Evolutionary conservation across 805 yeast genomes (phyloP).

Genomic region (Zygosaccharomyces bailii): DNA sequence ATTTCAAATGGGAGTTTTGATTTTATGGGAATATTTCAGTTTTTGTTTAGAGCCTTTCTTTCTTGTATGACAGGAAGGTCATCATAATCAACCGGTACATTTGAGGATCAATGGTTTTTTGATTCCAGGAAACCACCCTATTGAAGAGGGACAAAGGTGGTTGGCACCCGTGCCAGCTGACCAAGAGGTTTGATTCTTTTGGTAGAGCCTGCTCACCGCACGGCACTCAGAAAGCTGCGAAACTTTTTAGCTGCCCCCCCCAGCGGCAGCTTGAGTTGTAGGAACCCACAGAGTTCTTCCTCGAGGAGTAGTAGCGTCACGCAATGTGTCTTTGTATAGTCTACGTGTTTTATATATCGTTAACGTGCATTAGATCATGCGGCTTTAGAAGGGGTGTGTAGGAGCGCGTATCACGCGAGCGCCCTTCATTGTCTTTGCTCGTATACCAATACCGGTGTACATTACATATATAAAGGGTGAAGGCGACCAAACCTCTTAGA

Average conservation of each 20-base stretch:
- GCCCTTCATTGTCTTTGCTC: not conserved
- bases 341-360: not conserved
- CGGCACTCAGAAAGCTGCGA: not conserved
- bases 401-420: not conserved
- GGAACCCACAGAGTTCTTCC: not conserved
- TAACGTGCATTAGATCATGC: not conserved
- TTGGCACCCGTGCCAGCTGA: slow-evolving; percentile 20
- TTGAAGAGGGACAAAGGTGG: slow-evolving; percentile 36
- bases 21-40: slow-evolving; percentile 6
- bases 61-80: not conserved
- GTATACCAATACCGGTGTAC: not conserved
- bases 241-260: not conserved
- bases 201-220: slow-evolving; percentile 14
- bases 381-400: not conserved
- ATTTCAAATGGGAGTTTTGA: slow-evolving; percentile 19
- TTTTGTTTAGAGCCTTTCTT: not conserved
- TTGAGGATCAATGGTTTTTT: slow-evolving; percentile 32
- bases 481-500: not conserved
- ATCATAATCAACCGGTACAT: slow-evolving; percentile 19
- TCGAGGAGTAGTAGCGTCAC: slow-evolving; percentile 7
- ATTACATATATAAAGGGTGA: not conserved
- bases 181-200: slow-evolving; percentile 36
- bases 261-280: not conserved
- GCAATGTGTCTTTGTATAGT: slow-evolving; percentile 1
- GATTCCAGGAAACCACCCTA: slow-evolving; percentile 27